These are phyloP conservation scores for Kuraishia ogatae DNA, from an alignment of 805 yeast species.

Conservation along the genomic window DNA sequence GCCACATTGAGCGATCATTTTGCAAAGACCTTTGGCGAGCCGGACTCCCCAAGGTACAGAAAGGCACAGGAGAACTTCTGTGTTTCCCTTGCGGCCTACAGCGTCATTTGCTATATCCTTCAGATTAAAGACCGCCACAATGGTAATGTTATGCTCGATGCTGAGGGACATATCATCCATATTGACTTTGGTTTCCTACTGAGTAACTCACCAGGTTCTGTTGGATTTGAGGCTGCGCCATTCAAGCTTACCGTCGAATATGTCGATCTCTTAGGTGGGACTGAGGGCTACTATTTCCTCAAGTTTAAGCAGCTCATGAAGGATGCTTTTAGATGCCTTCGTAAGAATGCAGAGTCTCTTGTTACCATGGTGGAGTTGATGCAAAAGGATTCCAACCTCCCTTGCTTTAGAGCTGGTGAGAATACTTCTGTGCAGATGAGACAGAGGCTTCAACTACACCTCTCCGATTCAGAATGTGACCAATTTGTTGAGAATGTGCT, in stretches of 20 bases:
- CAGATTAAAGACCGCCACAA: constrained; percentile 96
- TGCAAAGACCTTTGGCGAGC: constrained; percentile 62
- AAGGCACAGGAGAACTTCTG: constrained; percentile 84
- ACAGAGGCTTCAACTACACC: constrained; percentile 74
- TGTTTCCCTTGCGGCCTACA: constrained; percentile 81
- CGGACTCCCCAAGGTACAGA: constrained; percentile 42
- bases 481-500: constrained; percentile 68
- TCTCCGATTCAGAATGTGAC: constrained; percentile 66
- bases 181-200: constrained; percentile 93
- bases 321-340: constrained; percentile 62
- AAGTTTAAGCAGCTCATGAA: constrained; percentile 58
- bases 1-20: constrained; percentile 77
- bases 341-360: constrained; percentile 67
- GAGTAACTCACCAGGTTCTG: constrained; percentile 93
- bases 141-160: constrained; percentile 95
- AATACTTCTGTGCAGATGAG: constrained; percentile 70
- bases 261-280: constrained; percentile 80
- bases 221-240: constrained; percentile 97
- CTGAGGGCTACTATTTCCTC: constrained; percentile 48
- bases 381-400: constrained; percentile 85
- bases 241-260: constrained; percentile 89
- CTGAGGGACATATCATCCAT: constrained; percentile 90
- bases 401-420: constrained; percentile 86
- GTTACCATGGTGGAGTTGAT: constrained; percentile 83
- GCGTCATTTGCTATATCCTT: constrained; percentile 79